These are phyloP conservation scores for Cryptosporidium muris DNA, from an alignment of 169 alveolate species.

Conservation along the genomic window DNA sequence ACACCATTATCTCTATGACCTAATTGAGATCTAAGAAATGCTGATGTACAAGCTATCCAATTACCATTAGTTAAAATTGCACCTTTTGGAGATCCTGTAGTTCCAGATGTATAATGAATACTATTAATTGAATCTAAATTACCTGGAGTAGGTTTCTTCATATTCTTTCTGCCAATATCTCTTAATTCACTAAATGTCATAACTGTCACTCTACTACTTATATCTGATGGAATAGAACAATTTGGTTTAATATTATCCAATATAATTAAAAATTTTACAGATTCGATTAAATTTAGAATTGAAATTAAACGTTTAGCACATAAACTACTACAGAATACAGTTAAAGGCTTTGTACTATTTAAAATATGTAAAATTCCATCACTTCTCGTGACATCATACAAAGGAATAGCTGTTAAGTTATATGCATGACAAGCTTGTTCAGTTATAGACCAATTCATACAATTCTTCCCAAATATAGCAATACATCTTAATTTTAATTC, in stretches of 20 bases:
- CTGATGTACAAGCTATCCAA: slow-evolving; percentile 66
- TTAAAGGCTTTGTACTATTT: slow-evolving; percentile 48
- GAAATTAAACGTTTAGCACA: slow-evolving; percentile 38
- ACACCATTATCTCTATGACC: slow-evolving; percentile 53
- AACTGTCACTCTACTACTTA: slow-evolving; percentile 22
- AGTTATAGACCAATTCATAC: slow-evolving; percentile 77
- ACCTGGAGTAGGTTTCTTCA: slow-evolving; percentile 28
- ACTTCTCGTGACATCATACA: slow-evolving; percentile 75
- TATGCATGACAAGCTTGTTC: slow-evolving; percentile 76
- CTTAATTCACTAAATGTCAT: slow-evolving; percentile 28
- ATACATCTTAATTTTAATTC: slow-evolving; percentile 30
- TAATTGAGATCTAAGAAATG: slow-evolving; percentile 29
- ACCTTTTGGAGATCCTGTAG: slow-evolving; percentile 92
- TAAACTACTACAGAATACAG: slow-evolving; percentile 29
- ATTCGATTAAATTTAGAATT: slow-evolving; percentile 2
- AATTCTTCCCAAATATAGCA: slow-evolving; percentile 61
- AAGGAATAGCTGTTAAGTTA: slow-evolving; percentile 73
- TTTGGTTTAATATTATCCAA: slow-evolving; percentile 3
- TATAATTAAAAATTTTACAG: slow-evolving; percentile 9
- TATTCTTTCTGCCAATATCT: slow-evolving; percentile 30
- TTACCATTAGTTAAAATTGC: slow-evolving; percentile 82
- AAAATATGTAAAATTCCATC: slow-evolving; percentile 75
- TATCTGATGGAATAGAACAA: not conserved
- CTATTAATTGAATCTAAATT: slow-evolving; percentile 20
- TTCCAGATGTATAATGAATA: slow-evolving; percentile 85